Base-by-base conservation (phyloP, 2,329 filamentous ascomycete genomes). In the Pezicula carpinea region DNA sequence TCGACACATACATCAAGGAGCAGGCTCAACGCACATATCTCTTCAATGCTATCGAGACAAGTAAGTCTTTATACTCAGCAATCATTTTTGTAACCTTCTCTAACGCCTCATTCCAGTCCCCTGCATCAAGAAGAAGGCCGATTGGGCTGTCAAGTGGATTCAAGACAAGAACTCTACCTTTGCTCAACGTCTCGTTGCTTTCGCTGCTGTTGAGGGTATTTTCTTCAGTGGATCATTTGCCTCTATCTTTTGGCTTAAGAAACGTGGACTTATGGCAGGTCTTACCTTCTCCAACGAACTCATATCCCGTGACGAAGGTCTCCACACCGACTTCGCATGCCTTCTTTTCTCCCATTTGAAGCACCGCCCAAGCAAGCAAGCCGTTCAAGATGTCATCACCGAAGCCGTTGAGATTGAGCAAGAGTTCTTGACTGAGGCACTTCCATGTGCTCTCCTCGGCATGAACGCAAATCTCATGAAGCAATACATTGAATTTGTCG, bases 231-330 rank as follows among this genome's bases (percentile, higher is more conserved):
- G 93, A 55, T 95, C 93, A 19, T 99, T 99, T 64, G 93, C 93
- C 4, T 95, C 93, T 58, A 97, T 99, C 74, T 99, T 99, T 81
- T 99, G 93, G 93, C 79, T 99, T 65, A 99, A 97, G 88, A 99
- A 99, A 85, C 93, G 95, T 69, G 93, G 93, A 60, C 83, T 99
- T 59, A 99, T 99, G 93, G 87, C 93, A 40, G 93, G 93, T 61
- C 80, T 99, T 53, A 97, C 93, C 59, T 99, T 99, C 78, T 97
- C 93, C 68, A 99, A 99, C 77, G 93, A 99, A 78, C 87, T 99
- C 64, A 99, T 99, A 76, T 99, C 93, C 53, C 92, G 93, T 75
- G 93, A 99, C 61, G 93, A 99, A 80, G 93, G 93, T 69, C 89
- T 99, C 60, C 93, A 99, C 82, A 99, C 93, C 55, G 93, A 99